Conservation (phyloP, 345 rosid species). For the Eucalyptus regnans region DNA sequence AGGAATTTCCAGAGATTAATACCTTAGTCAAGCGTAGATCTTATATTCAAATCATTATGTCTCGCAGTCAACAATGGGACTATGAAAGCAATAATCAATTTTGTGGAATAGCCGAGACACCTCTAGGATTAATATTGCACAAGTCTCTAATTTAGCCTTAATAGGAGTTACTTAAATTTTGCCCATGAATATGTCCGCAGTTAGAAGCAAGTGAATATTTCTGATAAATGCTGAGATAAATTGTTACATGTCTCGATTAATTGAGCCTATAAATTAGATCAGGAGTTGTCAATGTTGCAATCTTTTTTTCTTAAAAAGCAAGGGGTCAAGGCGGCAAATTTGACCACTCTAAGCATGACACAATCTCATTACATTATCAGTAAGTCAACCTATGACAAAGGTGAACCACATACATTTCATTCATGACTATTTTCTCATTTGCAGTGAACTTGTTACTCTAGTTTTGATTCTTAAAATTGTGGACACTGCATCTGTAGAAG, state of each 20-base stretch:
- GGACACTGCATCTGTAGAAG: neutral
- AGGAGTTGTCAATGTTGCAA: neutral
- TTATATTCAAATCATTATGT: neutral
- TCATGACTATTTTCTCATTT: neutral
- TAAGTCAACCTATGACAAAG: neutral
- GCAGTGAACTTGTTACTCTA: neutral
- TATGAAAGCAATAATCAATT: no score
- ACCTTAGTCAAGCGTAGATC: neutral
- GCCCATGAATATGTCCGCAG: neutral
- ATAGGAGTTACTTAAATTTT: neutral
- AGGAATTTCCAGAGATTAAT: neutral
- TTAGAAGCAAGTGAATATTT: neutral
- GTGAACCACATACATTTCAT: neutral
- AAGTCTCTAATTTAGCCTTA: neutral
- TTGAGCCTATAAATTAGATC: neutral
- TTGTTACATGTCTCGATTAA: neutral
- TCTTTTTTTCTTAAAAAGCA: neutral
- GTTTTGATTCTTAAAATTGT: neutral
- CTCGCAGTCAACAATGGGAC: neutral
- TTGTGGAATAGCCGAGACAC: neutral
- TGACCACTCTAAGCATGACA: neutral
- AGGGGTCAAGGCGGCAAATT: neutral
- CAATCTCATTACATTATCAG: neutral
- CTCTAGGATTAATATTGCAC: neutral
- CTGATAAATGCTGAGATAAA: neutral